Evolutionary conservation across 805 yeast species (phyloP).

Genomic region (Zygoascus tannicola): DNA sequence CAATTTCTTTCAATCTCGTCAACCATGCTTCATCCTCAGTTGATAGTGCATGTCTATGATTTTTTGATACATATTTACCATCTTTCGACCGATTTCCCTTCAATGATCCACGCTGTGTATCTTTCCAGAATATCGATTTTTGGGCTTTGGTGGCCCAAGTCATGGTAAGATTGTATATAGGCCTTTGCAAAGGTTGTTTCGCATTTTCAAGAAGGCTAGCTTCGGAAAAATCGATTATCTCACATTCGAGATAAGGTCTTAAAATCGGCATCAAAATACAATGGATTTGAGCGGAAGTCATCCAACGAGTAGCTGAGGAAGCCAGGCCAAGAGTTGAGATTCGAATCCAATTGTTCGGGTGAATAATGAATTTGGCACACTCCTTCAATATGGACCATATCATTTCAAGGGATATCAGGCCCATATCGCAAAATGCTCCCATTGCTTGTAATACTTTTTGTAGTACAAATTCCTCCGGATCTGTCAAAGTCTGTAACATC

Average conservation of each 20-base stretch:
- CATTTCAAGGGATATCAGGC: constrained; percentile 42
- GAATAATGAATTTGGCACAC: constrained; percentile 53
- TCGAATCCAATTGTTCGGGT: constrained; percentile 82
- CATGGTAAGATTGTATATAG: constrained; percentile 52
- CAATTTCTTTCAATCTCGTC: constrained; percentile 61
- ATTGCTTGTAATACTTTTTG: constrained; percentile 55
- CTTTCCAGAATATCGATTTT: constrained; percentile 70
- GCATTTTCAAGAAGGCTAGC: constrained; percentile 57
- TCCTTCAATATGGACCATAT: constrained; percentile 47
- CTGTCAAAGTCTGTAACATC: constrained; percentile 71
- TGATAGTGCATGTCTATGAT: constrained; percentile 10
- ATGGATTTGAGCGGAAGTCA: constrained; percentile 68
- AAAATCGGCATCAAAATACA: constrained; percentile 79
- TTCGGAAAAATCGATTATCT: constrained; percentile 59
- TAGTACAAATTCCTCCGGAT: constrained; percentile 75
- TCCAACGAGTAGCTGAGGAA: constrained; percentile 48
- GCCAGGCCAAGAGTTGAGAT: constrained; percentile 57
- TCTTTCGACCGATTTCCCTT: neutral
- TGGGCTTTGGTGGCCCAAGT: constrained; percentile 63
- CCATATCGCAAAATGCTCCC: constrained; percentile 46
- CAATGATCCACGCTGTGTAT: neutral
- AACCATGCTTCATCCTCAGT: constrained; percentile 42
- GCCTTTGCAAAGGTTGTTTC: constrained; percentile 56
- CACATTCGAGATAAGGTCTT: constrained; percentile 67
- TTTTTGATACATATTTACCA: neutral